Conservation (phyloP, 768 basidiomycete genomes). For the Boletus sp. region DNA sequence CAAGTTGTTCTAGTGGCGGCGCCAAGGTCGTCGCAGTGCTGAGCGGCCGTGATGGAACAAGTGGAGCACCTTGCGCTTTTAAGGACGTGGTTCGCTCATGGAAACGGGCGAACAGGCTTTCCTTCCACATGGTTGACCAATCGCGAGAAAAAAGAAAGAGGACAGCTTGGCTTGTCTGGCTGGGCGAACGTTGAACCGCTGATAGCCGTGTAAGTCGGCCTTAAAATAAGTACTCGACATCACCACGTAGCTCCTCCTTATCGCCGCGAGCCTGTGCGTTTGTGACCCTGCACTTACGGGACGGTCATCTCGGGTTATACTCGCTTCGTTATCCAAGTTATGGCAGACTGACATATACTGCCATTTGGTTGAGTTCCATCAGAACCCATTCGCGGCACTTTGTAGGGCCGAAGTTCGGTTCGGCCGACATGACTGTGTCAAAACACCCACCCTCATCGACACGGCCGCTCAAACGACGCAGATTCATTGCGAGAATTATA, state of each 20-base stretch:
- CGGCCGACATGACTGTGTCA: background rate
- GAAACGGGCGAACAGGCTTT: slow-evolving; percentile 12
- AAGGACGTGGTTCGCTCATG: slow-evolving; percentile 5
- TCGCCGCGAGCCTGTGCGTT: background rate
- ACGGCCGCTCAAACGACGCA: background rate
- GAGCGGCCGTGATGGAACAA: slow-evolving; percentile 10
- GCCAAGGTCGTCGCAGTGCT: slow-evolving; percentile 4
- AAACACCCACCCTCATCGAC: background rate
- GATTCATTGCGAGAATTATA: no score
- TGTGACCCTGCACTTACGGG: background rate
- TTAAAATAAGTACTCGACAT: slow-evolving; percentile 7
- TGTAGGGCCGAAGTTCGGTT: background rate
- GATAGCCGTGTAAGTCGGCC: background rate
- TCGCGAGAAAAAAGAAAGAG: background rate
- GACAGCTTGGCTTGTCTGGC: background rate
- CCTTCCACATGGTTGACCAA: slow-evolving; percentile 11
- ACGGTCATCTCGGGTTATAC: background rate
- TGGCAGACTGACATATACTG: no score
- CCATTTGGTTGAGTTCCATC: background rate
- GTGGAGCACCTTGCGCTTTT: slow-evolving; percentile 12
- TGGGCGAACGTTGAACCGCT: no score
- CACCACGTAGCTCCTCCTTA: background rate
- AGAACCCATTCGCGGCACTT: background rate
- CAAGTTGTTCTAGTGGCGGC: slow-evolving; percentile 10
- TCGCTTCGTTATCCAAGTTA: background rate